phyloP scores from a whole-genome alignment of 768 basidiomycete genomes.

The Suillus americanus region DNA sequence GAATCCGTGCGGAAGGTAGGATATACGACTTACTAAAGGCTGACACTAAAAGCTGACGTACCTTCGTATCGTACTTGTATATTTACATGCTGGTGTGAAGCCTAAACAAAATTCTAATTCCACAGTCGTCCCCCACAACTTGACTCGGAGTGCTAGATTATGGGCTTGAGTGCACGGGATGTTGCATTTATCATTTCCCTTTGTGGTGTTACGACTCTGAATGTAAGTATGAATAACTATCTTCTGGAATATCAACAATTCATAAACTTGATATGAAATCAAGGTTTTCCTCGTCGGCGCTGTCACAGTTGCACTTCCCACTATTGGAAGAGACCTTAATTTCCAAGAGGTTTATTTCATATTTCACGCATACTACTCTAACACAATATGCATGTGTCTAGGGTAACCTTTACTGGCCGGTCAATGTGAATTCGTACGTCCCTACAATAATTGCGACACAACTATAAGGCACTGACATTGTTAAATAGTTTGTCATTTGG shows the following conservation, averaged over 20 bases:
- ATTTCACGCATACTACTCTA: background rate
- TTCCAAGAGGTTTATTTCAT: conserved; percentile 18
- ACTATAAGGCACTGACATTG: background rate
- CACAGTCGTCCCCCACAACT: background rate
- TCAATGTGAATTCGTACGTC: conserved; percentile 26
- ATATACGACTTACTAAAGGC: background rate
- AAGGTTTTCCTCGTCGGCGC: conserved; percentile 28
- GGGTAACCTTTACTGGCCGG: conserved; percentile 25
- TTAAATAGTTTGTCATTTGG: conserved; percentile 22
- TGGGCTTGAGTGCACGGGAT: conserved; percentile 12
- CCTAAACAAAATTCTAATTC: background rate
- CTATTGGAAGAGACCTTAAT: conserved; percentile 24
- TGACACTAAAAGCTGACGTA: background rate
- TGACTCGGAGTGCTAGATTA: background rate
- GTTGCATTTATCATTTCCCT: conserved; percentile 19
- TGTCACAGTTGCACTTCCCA: conserved; percentile 27
- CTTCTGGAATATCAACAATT: background rate
- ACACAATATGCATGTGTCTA: background rate
- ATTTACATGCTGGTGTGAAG: background rate
- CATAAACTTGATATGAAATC: background rate
- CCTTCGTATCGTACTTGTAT: background rate
- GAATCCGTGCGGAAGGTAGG: background rate
- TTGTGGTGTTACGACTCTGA: conserved; percentile 27
- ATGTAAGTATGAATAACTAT: conserved; percentile 9
- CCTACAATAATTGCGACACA: background rate